phyloP scores from a whole-genome alignment of 768 basidiomycete species.

The Butyriboletus loyo region DNA sequence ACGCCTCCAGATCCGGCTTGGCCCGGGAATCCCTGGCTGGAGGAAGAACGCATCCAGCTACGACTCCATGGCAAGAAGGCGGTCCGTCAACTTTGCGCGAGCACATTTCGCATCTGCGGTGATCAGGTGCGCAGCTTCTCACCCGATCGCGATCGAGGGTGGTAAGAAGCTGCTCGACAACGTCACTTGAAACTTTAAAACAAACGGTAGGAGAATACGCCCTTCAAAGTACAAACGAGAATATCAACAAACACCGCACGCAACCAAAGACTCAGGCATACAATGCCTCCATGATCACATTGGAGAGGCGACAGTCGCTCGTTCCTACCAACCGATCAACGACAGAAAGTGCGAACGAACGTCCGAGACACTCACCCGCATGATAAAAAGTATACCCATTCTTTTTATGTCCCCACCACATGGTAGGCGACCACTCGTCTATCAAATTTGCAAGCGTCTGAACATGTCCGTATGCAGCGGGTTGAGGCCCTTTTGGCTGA shows the following conservation, averaged over 20 bases:
- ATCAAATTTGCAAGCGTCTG: conserved; percentile 34
- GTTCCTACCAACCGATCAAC: conserved; percentile 19
- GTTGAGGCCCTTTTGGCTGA: conserved; percentile 26
- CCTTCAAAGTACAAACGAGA: too few species aligned
- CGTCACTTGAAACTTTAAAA: not conserved
- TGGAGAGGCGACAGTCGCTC: conserved; percentile 17
- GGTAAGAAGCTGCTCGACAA: conserved; percentile 1
- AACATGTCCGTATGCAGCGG: conserved; percentile 32
- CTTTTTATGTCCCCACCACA: conserved; percentile 32
- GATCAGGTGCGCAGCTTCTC: conserved; percentile 5
- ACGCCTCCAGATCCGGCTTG: conserved; percentile 16
- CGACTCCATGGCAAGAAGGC: too few species aligned
- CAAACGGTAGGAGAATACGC: too few species aligned
- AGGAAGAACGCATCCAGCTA: too few species aligned
- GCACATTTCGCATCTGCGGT: not conserved
- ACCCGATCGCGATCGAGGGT: conserved; percentile 20
- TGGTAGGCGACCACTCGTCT: conserved; percentile 35
- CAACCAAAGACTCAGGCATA: conserved; percentile 23
- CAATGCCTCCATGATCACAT: conserved; percentile 18
- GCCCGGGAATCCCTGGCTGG: conserved; percentile 22
- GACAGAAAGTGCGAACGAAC: not conserved
- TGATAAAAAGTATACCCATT: conserved; percentile 3
- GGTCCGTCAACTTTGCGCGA: not conserved
- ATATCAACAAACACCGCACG: too few species aligned
- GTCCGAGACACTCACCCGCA: conserved; percentile 20